Base-by-base conservation (phyloP, 2,329 filamentous ascomycete species). In the Myriangium duriaei region DNA sequence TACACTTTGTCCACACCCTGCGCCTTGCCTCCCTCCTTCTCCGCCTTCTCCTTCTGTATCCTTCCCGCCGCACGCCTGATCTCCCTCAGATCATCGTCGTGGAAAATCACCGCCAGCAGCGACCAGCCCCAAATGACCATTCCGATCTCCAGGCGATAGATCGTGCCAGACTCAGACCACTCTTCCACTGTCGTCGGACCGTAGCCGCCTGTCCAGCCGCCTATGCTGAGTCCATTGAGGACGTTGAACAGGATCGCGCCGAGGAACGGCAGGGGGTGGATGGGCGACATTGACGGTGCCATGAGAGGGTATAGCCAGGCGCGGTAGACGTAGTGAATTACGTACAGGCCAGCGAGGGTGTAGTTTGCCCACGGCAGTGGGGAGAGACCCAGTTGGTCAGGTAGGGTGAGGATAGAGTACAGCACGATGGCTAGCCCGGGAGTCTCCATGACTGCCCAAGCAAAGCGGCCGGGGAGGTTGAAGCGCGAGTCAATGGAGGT, bases 221-320 rank as follows among this genome's bases (percentile, higher is more conserved):
- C 85, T 32, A 98, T 66, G 46, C 73, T 80, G 18, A 76, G 72
- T 0, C 76, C 85, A 57, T 96, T 98, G 56, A 72, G 57, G 46
- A 92, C 53, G 57, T 98, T 91, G 64, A 94, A 96, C 14, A 53
- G 28, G 28, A 79, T 45, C 4, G 79, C 91, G 14, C 65, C 59
- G 34, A 64, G 6, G 65, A 79, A 79, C 46, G 95, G 71, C 17
- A 74, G 39, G 2, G 72, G 54, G 58, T 93, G 82, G 47, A 94
- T 82, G 6, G 88, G 88, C 4, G 86, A 85, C 81, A 98, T 95
- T 65, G 79, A 86, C 0, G 88, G 88, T 45, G 88, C 84, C 28
- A 75, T 63, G 41, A 92, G 64, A 2, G 91, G 88, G 40, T 77
- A 81, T 44, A 93, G 61, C 40, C 96, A 59, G 7, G 91, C 87